These are phyloP conservation scores for Zasmidium angulare DNA, from an alignment of 2,329 filamentous ascomycete genomes.

Conservation along the genomic window DNA sequence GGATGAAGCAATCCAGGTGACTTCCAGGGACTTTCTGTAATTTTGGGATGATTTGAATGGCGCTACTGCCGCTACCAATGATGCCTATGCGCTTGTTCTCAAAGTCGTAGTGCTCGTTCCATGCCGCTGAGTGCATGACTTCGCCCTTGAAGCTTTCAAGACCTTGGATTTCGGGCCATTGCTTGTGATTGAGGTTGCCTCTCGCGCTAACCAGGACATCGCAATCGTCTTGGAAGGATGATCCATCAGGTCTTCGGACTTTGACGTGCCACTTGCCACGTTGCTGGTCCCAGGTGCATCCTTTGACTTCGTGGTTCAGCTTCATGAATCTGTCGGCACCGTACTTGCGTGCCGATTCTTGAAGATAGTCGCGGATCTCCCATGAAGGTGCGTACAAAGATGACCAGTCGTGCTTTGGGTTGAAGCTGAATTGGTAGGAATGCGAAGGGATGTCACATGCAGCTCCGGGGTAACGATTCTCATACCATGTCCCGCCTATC, in stretches of 20 bases:
- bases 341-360: conserved; percentile 17
- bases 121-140: conserved; percentile 40
- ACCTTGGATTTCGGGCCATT: conserved; percentile 35
- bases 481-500: conserved; percentile 26
- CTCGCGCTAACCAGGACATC: conserved; percentile 22
- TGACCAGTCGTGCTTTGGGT: conserved; percentile 44
- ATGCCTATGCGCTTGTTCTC: conserved; percentile 39
- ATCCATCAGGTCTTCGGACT: conserved; percentile 13
- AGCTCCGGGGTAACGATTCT: conserved; percentile 45
- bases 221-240: conserved; percentile 14
- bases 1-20: conserved; percentile 62
- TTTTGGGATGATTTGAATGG: conserved; percentile 43
- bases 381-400: conserved; percentile 42
- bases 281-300: conserved; percentile 17
- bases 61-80: conserved; percentile 43
- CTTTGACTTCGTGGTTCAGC: conserved; percentile 23
- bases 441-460: conserved; percentile 45
- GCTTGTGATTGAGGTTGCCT: conserved; percentile 21
- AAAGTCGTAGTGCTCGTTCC: conserved; percentile 35
- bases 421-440: conserved; percentile 46
- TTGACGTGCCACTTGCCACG: conserved; percentile 19
- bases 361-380: conserved; percentile 21
- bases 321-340: conserved; percentile 32
- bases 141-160: conserved; percentile 38
- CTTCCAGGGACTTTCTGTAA: conserved; percentile 36